phyloP scores from a whole-genome alignment of 768 basidiomycete genomes.

The Lactarius deliciosus region DNA sequence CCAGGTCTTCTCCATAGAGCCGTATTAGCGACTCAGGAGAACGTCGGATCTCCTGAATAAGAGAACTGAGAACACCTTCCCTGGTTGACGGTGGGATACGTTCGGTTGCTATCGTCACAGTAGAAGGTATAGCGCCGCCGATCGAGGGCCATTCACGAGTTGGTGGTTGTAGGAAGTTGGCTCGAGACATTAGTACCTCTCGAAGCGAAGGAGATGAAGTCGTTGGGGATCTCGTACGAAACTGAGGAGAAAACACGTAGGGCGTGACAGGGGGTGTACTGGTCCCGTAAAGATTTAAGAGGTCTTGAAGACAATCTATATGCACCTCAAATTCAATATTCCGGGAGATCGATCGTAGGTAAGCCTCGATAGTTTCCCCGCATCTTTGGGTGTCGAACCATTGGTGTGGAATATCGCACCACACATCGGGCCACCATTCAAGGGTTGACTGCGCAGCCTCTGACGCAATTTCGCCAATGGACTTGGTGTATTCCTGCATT shows the following conservation, averaged over 20 bases:
- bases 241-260: neutral
- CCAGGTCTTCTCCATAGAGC: slow-evolving; percentile 15
- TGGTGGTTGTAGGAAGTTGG: neutral
- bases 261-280: neutral
- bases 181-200: neutral
- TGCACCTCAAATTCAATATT: neutral
- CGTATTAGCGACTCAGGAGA: neutral
- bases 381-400: slow-evolving; percentile 3
- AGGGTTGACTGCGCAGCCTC: slow-evolving; percentile 28
- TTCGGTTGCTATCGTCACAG: neutral
- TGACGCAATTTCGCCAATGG: neutral
- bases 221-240: neutral
- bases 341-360: neutral
- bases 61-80: neutral
- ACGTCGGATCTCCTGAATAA: slow-evolving; percentile 10
- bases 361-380: neutral
- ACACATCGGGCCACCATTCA: neutral
- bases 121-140: no score
- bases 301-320: neutral
- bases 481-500: neutral
- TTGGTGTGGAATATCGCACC: neutral
- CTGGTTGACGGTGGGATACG: neutral
- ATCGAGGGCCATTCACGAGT: neutral
- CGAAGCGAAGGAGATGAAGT: neutral
- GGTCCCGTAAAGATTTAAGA: neutral